Conservation (phyloP, 208 protist species). For the Leishmania tarentolae region DNA sequence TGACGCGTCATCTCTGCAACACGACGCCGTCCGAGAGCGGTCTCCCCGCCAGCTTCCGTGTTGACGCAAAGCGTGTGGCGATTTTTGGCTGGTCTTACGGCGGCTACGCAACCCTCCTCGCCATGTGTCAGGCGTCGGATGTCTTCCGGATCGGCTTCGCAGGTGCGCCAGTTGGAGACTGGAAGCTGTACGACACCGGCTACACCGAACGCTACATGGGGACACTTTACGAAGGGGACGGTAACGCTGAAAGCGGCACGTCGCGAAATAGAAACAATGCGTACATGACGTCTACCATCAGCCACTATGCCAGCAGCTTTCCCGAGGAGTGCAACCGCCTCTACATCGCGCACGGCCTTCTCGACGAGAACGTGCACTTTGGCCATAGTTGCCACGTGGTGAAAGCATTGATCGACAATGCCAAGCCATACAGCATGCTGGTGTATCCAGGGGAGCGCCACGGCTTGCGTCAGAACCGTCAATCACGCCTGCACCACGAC, state of each 20-base stretch:
- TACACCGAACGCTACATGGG: constrained; percentile 93
- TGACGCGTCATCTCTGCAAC: constrained; percentile 51
- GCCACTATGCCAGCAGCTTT: constrained; percentile 63
- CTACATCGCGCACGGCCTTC: constrained; percentile 91
- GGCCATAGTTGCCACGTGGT: constrained; percentile 75
- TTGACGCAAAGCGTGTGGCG: constrained; percentile 72
- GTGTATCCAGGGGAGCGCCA: constrained; percentile 92
- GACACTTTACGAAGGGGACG: constrained; percentile 42
- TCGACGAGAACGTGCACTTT: constrained; percentile 96
- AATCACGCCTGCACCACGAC: constrained; percentile 75
- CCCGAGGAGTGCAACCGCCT: constrained; percentile 89
- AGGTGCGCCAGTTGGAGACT: constrained; percentile 86
- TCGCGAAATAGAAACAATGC: constrained; percentile 34
- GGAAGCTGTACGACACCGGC: constrained; percentile 89
- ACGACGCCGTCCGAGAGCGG: constrained; percentile 9
- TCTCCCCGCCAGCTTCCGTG: constrained; percentile 41
- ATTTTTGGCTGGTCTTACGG: constrained; percentile 92
- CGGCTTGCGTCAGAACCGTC: constrained; percentile 72
- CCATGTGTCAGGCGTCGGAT: constrained; percentile 80
- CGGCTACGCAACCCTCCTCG: constrained; percentile 86
- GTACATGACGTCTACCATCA: constrained; percentile 70
- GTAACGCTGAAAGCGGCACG: constrained; percentile 1
- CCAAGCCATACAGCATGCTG: constrained; percentile 87
- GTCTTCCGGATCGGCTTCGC: constrained; percentile 84
- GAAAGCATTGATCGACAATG: constrained; percentile 67